Conservation (phyloP, 148 eudicot species). For the Agrostemma githago region DNA sequence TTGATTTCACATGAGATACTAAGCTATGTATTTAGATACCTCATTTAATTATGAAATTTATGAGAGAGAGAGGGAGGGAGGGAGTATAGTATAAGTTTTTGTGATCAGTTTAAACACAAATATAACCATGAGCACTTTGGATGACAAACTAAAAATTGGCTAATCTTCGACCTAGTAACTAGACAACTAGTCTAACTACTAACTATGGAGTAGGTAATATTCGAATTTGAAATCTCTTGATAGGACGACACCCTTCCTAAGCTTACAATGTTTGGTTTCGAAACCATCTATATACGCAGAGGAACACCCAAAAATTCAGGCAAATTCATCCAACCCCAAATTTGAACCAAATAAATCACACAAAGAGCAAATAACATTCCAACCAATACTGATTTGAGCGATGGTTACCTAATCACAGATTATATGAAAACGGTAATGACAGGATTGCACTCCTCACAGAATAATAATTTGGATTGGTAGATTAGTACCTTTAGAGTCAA, state of each 20-base stretch:
- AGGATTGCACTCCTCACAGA: background rate
- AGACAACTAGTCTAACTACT: background rate
- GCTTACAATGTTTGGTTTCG: too few relatives aligned
- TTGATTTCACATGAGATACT: background rate
- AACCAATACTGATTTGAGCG: too few relatives aligned
- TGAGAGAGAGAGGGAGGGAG: too few relatives aligned
- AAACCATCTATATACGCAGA: too few relatives aligned
- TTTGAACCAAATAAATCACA: too few relatives aligned
- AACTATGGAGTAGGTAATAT: background rate
- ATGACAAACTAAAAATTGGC: background rate
- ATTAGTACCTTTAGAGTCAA: constrained; percentile 76
- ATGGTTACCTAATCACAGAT: background rate
- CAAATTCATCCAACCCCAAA: too few relatives aligned
- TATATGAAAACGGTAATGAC: background rate
- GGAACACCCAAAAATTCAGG: too few relatives aligned
- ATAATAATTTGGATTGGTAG: background rate
- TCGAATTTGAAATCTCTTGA: background rate
- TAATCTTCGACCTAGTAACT: background rate
- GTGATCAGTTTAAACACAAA: background rate
- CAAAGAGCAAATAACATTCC: too few relatives aligned
- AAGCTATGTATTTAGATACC: background rate
- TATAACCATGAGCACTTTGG: too few relatives aligned
- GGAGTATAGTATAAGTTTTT: background rate
- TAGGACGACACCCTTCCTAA: too few relatives aligned
- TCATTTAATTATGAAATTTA: background rate